phyloP scores from a whole-genome alignment of 768 basidiomycete genomes.

The Crepidotus variabilis region DNA sequence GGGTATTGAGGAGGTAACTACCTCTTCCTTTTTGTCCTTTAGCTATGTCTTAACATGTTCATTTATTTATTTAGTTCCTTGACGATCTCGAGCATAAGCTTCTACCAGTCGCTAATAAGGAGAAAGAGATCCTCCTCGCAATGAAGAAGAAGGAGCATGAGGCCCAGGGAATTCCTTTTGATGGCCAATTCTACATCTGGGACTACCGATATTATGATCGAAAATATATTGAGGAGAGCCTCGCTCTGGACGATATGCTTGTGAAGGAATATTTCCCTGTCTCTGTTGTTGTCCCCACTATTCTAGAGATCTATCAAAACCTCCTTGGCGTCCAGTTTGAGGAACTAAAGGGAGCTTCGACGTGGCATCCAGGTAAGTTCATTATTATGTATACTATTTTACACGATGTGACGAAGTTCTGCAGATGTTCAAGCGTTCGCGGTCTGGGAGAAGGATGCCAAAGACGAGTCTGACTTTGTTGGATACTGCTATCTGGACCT shows the following conservation, averaged over 20 bases:
- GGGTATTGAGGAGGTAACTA: constrained; percentile 50
- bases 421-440: constrained; percentile 79
- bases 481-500: constrained; percentile 89
- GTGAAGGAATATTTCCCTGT: constrained; percentile 93
- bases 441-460: constrained; percentile 80
- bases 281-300: constrained; percentile 73
- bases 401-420: not conserved
- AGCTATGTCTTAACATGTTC: not conserved
- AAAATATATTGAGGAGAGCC: constrained; percentile 59
- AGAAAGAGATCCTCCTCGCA: constrained; percentile 60
- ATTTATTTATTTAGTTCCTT: constrained; percentile 53
- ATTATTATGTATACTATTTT: not conserved
- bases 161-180: constrained; percentile 55
- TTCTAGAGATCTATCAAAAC: constrained; percentile 81
- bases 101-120: constrained; percentile 65
- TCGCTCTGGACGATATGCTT: constrained; percentile 70
- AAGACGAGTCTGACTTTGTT: constrained; percentile 66
- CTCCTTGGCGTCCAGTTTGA: constrained; percentile 76
- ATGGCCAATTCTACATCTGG: constrained; percentile 78
- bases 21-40: not conserved
- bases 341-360: constrained; percentile 48
- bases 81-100: constrained; percentile 72
- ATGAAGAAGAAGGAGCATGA: constrained; percentile 76
- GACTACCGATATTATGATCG: constrained; percentile 78
- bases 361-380: constrained; percentile 77